Conservation (phyloP, 768 basidiomycete genomes). For the Chalciporus chontae region DNA sequence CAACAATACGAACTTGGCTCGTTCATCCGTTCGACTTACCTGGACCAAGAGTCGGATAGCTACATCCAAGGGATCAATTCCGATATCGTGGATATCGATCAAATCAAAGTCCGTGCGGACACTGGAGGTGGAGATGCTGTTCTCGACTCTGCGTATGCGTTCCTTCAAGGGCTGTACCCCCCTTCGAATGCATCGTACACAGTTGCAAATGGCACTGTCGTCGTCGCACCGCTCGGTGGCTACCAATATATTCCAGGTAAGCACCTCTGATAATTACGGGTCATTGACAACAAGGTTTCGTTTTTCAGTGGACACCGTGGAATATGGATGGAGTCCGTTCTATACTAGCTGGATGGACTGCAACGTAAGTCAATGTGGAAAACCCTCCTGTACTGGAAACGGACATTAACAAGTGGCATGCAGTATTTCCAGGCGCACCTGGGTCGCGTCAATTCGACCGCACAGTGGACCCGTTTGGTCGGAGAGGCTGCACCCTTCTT, state of each 20-base stretch:
- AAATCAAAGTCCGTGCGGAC: constrained; percentile 75
- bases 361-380: constrained; percentile 32
- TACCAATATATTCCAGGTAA: constrained; percentile 74
- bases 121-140: constrained; percentile 76
- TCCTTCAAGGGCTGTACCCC: constrained; percentile 83
- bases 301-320: constrained; percentile 42
- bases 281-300: too few species aligned
- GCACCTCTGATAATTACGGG: too few species aligned
- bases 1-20: constrained; percentile 64
- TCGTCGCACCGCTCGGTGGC: constrained; percentile 75
- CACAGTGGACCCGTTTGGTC: constrained; percentile 52
- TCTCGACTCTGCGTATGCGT: constrained; percentile 69
- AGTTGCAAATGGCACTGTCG: constrained; percentile 69
- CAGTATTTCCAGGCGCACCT: constrained; percentile 30
- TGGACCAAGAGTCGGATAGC: constrained; percentile 56
- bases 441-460: constrained; percentile 16
- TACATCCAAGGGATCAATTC: constrained; percentile 64
- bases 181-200: constrained; percentile 65
- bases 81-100: constrained; percentile 62
- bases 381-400: too few species aligned
- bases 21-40: constrained; percentile 58
- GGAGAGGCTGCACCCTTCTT: constrained; percentile 63
- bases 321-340: constrained; percentile 53
- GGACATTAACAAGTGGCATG: neutral
- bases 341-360: constrained; percentile 77